Evolutionary conservation across 208 protist genomes (phyloP).

Genomic region (Acanthamoeba sp.): DNA sequence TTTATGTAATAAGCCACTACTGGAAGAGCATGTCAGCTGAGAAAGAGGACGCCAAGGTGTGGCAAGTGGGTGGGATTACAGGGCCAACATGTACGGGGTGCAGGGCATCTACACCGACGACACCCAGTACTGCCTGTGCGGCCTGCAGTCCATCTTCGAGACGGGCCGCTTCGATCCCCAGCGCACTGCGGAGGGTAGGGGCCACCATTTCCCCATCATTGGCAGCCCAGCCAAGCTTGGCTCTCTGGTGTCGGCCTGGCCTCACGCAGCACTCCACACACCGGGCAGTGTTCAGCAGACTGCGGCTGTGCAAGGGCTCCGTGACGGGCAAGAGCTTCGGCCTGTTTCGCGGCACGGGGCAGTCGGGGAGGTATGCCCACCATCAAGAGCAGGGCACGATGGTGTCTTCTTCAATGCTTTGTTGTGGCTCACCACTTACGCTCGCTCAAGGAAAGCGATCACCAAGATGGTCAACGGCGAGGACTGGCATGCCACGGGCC

Average conservation of each 20-base stretch:
- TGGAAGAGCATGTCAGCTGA: too few species aligned
- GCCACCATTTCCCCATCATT: background rate
- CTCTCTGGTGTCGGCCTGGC: too few species aligned
- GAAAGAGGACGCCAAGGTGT: background rate
- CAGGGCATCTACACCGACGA: constrained; percentile 31
- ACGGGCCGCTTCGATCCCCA: background rate
- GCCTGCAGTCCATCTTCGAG: constrained; percentile 7
- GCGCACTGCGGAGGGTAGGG: background rate
- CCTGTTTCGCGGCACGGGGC: constrained; percentile 7
- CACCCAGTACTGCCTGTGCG: constrained; percentile 26
- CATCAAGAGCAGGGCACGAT: background rate
- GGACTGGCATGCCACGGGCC: background rate
- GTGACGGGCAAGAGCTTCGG: background rate
- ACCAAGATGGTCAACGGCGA: constrained; percentile 11
- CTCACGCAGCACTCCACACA: too few species aligned
- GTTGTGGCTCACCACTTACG: too few species aligned
- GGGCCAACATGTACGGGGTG: constrained; percentile 18
- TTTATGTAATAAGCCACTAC: too few species aligned
- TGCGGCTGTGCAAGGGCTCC: background rate
- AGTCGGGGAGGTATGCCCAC: background rate
- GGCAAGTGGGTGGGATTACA: background rate
- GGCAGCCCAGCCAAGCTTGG: too few species aligned
- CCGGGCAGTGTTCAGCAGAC: background rate
- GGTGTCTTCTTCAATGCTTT: background rate
- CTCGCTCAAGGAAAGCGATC: background rate